Percentiles rank a stretch among this genome's conserved stretches.
phyloP scores from a whole-genome alignment of 441 rosid genomes.

The Brassica hybrid region DNA sequence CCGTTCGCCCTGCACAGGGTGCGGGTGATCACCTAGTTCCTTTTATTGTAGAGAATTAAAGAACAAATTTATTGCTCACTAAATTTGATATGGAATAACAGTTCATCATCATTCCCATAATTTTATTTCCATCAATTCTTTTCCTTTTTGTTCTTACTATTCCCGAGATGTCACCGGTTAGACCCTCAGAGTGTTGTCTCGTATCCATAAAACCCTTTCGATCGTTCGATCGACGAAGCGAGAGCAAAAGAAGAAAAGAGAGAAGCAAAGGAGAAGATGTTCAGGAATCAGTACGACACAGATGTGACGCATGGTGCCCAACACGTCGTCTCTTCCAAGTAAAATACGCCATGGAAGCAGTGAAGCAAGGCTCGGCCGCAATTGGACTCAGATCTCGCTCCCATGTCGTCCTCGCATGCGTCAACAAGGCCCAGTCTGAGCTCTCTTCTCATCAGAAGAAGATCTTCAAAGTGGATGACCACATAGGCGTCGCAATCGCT shows the following conservation, averaged over 20 bases:
- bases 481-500: conserved; percentile 94
- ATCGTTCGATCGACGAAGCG: background rate
- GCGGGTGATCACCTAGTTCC: no score
- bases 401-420: conserved; percentile 86
- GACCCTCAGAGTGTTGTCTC: no score
- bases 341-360: conserved; percentile 99
- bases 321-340: conserved; percentile 72
- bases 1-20: no score
- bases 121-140: no score
- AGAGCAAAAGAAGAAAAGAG: background rate
- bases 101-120: no score
- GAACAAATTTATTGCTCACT: no score
- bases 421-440: conserved; percentile 90
- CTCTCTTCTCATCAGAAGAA: conserved; percentile 95
- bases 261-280: conserved; percentile 52
- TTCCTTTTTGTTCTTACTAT: no score
- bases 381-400: conserved; percentile 94
- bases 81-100: no score
- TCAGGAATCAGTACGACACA: conserved; percentile 90
- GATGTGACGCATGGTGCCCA: conserved; percentile 92
- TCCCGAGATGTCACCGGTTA: no score
- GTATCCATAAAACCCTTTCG: no score
- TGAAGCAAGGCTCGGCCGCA: conserved; percentile 98
- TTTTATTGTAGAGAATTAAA: no score
- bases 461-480: conserved; percentile 98